Conservation (phyloP, 1,284 basidiomycete species). For the Ganoderma boninense region DNA sequence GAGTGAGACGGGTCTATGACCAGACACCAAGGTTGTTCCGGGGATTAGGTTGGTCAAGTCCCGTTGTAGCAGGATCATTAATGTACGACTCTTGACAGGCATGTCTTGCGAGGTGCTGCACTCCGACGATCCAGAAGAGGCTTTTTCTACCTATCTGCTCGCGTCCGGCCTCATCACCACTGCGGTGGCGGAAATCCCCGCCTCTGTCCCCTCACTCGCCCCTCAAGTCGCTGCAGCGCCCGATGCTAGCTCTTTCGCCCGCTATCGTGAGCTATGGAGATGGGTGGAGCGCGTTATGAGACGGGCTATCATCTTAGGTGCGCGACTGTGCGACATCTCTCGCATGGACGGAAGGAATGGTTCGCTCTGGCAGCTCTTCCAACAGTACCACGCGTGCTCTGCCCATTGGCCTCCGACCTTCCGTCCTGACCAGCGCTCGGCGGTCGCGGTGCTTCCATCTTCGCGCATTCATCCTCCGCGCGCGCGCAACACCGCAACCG, state of each 20-base stretch:
- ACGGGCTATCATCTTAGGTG: slow-evolving; percentile 66
- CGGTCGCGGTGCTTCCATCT: slow-evolving; percentile 79
- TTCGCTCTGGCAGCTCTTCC: slow-evolving; percentile 65
- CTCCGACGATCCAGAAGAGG: slow-evolving; percentile 53
- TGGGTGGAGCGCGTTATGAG: slow-evolving; percentile 81
- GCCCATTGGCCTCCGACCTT: slow-evolving; percentile 80
- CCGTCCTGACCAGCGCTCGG: slow-evolving; percentile 75
- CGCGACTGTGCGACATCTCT: slow-evolving; percentile 53
- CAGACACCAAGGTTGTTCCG: neutral
- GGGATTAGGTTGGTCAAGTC: neutral
- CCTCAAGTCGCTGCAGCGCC: slow-evolving; percentile 44
- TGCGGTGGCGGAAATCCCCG: slow-evolving; percentile 58
- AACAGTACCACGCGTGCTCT: slow-evolving; percentile 69
- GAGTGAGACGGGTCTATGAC: too few relatives aligned
- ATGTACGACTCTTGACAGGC: slow-evolving; percentile 43
- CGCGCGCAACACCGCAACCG: slow-evolving; percentile 40
- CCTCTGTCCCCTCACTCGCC: slow-evolving; percentile 44
- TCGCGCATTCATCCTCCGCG: slow-evolving; percentile 69
- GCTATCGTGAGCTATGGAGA: slow-evolving; percentile 79
- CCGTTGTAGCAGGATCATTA: neutral
- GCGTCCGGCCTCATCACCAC: slow-evolving; percentile 61
- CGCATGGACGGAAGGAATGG: slow-evolving; percentile 46
- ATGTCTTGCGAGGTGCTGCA: slow-evolving; percentile 61
- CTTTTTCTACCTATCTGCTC: slow-evolving; percentile 62
- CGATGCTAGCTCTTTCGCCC: slow-evolving; percentile 60